Evolutionary conservation across 1,284 basidiomycete genomes (phyloP), one percentile per base, ranked within the genome.

Genomic region (Calocybe gambosa): DNA sequence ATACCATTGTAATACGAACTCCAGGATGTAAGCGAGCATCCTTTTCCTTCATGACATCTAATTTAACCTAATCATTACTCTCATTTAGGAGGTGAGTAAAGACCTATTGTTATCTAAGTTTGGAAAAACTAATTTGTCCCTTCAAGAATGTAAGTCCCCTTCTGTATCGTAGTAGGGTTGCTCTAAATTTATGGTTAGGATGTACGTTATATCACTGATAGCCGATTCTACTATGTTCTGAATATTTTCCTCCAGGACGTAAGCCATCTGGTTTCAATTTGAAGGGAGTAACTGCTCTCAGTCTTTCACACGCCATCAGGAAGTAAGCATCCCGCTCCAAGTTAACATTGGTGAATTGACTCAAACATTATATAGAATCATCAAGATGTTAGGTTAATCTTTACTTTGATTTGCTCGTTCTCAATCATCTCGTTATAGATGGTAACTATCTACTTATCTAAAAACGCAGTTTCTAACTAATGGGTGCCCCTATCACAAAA

Each of bases 1-100:
- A 15, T 16, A 13, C 31, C 15, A 16, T 3, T 8, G n/a, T 16
- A 16, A 34, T 8, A 16, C 31, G 31, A 34, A 15, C 23, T 16
- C 18, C 19, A 45, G 43, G n/a, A 39, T 45, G 43, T 45, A 45
- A 45, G 43, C 8, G n/a, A n/a, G n/a, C n/a, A n/a, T n/a, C 13
- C 13, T 31, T 31, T 13, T 8, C 13, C 29, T 8, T 31, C 29
- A 3, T n/a, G 29, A 31, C 12, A 26, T 31, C 29, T 31, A n/a
- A 8, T 31, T 10, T 31, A 31, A 31, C 8, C 29, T 8, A 5
- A 26, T 8, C 5, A 31, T 13, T n/a, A n/a, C n/a, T n/a, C n/a
- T n/a, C n/a, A n/a, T 13, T 13, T 31, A 31, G 29, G 29, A 31
- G 29, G 29, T 31, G 13, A 31, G 29, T 8, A 31, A 3, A 31